Evolutionary conservation across 2,329 filamentous ascomycete genomes (phyloP).

Genomic region (Endothia cerciana): DNA sequence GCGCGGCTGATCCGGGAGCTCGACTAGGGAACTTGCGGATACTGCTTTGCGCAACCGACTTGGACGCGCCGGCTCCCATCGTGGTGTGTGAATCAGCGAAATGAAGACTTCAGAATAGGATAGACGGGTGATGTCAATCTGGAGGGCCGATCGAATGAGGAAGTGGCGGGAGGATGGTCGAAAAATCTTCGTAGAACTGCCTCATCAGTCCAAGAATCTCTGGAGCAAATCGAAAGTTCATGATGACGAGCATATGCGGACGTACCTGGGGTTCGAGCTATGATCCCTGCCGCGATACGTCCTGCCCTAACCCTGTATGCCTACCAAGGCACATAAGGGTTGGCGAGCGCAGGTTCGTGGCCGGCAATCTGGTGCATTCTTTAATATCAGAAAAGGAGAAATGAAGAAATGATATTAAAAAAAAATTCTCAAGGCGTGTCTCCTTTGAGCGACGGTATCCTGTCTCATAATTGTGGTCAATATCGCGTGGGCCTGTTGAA

Average conservation of each 20-base stretch:
- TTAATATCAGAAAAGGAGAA: no score
- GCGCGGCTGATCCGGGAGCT: conserved; percentile 32
- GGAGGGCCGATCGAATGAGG: no score
- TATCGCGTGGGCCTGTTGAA: no score
- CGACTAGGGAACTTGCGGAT: conserved; percentile 35
- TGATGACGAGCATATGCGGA: conserved; percentile 28
- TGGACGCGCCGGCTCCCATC: conserved; percentile 30
- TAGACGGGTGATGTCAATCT: not conserved
- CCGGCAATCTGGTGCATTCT: no score
- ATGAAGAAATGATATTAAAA: no score
- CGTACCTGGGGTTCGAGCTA: conserved; percentile 7
- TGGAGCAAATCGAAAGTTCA: not conserved
- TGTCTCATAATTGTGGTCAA: no score
- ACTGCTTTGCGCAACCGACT: conserved; percentile 26
- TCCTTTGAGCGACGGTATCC: no score
- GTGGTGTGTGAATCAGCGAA: not conserved
- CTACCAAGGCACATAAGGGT: no score
- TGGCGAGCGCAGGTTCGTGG: no score
- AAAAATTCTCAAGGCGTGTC: no score
- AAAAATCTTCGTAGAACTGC: not conserved
- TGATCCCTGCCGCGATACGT: not conserved
- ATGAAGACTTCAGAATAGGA: not conserved
- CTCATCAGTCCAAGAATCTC: not conserved
- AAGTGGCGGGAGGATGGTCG: not conserved
- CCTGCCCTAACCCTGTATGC: not conserved